Percentiles rank a stretch among this genome's conserved stretches.
Evolutionary conservation across 129 eudicot genomes (phyloP).

Genomic region (Artemisia argyi): DNA sequence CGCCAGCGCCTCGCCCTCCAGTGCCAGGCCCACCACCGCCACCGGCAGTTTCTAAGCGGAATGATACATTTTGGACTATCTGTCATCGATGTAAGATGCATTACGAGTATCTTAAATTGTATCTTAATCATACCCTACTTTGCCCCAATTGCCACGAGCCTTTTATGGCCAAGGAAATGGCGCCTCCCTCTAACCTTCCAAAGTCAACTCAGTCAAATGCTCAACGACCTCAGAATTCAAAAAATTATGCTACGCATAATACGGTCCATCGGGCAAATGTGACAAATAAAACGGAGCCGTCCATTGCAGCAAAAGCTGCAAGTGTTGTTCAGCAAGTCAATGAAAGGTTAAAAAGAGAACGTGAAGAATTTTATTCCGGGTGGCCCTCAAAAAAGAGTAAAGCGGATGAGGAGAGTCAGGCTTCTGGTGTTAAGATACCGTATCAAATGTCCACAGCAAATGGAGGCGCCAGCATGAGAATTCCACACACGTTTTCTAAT

Average conservation of each 20-base stretch:
- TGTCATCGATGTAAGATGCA: conserved; percentile 87
- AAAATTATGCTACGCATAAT: conserved; percentile 31
- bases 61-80: conserved; percentile 85
- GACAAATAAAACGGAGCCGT: conserved; percentile 32
- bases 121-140: conserved; percentile 72
- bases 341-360: conserved; percentile 64
- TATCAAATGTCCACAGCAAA: conserved; percentile 41
- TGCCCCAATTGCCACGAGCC: conserved; percentile 77
- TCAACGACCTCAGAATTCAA: conserved; percentile 39
- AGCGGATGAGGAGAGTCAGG: conserved; percentile 37
- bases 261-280: conserved; percentile 27
- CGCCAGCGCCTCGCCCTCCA: conserved; percentile 35
- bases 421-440: conserved; percentile 31
- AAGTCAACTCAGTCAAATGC: conserved; percentile 38
- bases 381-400: conserved; percentile 49
- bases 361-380: conserved; percentile 53
- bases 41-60: conserved; percentile 35
- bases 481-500: conserved; percentile 30
- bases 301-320: conserved; percentile 64
- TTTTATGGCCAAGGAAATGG: conserved; percentile 74
- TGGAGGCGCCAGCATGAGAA: conserved; percentile 34
- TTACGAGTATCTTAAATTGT: conserved; percentile 74
- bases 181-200: conserved; percentile 62
- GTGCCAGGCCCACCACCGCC: conserved; percentile 28
- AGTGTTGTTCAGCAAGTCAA: conserved; percentile 56